These are phyloP conservation scores for Herpetomonas samuelpessoai DNA, from an alignment of 208 protist genomes.

Conservation along the genomic window DNA sequence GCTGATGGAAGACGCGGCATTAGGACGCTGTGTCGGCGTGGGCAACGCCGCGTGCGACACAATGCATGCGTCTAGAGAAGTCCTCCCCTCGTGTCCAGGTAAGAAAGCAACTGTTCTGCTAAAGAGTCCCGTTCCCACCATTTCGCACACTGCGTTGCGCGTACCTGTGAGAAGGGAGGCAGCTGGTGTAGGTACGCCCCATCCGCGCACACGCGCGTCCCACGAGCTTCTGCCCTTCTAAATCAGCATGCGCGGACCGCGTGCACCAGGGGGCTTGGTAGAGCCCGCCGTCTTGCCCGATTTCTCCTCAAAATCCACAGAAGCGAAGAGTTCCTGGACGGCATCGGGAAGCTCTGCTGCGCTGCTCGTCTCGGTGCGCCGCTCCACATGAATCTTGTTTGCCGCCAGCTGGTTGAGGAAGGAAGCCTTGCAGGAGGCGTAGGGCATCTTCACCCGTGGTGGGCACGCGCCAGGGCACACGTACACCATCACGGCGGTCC, in stretches of 20 bases:
- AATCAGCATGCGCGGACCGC: conserved; percentile 66
- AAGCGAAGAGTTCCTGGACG: conserved; percentile 43
- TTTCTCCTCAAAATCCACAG: conserved; percentile 2
- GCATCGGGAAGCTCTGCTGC: conserved; percentile 35
- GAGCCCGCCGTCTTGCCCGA: conserved; percentile 2
- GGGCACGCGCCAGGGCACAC: conserved; percentile 63
- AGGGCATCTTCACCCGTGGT: conserved; percentile 66
- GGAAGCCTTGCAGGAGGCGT: conserved; percentile 63
- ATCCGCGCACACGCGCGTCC: background rate
- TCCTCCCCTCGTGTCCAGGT: no score
- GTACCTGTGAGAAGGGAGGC: background rate
- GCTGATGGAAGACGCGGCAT: no score
- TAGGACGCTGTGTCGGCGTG: no score
- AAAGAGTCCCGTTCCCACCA: no score
- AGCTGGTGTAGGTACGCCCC: background rate
- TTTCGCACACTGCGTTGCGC: background rate
- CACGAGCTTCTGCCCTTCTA: conserved; percentile 10
- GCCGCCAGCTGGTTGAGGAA: conserved; percentile 47
- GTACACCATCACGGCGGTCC: conserved; percentile 57
- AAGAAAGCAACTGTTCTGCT: no score
- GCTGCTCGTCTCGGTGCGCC: conserved; percentile 47
- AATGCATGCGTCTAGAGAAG: no score
- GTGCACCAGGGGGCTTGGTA: conserved; percentile 11
- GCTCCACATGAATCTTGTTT: conserved; percentile 40
- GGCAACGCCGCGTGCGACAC: no score